These are phyloP conservation scores for Spiraea crenata DNA, from an alignment of 331 rosid genomes.

Conservation along the genomic window DNA sequence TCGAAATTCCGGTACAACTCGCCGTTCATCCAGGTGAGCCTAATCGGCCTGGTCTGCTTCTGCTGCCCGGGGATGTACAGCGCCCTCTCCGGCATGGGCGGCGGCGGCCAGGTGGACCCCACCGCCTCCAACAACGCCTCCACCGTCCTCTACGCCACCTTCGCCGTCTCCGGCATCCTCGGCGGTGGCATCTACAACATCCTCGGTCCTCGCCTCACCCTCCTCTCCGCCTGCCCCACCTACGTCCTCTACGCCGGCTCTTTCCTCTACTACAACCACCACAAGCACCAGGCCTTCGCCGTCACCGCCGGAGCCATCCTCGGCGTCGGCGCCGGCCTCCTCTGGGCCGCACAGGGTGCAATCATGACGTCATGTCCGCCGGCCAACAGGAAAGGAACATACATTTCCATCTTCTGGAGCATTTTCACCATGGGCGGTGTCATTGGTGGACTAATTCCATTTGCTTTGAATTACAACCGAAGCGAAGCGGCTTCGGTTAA, in stretches of 20 bases:
- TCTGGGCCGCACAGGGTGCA: conserved; percentile 91
- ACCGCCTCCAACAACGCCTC: conserved; percentile 74
- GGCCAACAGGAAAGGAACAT: conserved; percentile 64
- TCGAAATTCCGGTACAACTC: conserved; percentile 57
- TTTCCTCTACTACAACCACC: conserved; percentile 85
- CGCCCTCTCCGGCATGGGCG: conserved; percentile 95
- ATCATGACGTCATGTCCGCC: conserved; percentile 98
- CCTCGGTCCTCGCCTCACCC: conserved; percentile 88
- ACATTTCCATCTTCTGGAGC: conserved; percentile 83
- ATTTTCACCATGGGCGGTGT: conserved; percentile 97
- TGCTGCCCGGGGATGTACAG: conserved; percentile 98
- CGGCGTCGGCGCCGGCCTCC: conserved; percentile 81
- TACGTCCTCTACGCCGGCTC: conserved; percentile 83
- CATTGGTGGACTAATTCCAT: conserved; percentile 82
- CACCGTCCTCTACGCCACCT: conserved; percentile 75
- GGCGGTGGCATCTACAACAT: conserved; percentile 97
- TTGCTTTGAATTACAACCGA: conserved; percentile 56
- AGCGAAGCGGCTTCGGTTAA: conserved; percentile 59
- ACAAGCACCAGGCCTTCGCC: conserved; percentile 58
- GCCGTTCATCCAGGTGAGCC: conserved; percentile 53
- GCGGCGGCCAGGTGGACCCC: conserved; percentile 81
- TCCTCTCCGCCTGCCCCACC: conserved; percentile 73
- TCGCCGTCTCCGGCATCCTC: conserved; percentile 78
- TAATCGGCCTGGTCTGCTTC: conserved; percentile 82
- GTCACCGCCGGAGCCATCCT: conserved; percentile 65